Evolutionary conservation across 1,284 basidiomycete genomes (phyloP).

Genomic region (Cutaneotrichosporon sp.): DNA sequence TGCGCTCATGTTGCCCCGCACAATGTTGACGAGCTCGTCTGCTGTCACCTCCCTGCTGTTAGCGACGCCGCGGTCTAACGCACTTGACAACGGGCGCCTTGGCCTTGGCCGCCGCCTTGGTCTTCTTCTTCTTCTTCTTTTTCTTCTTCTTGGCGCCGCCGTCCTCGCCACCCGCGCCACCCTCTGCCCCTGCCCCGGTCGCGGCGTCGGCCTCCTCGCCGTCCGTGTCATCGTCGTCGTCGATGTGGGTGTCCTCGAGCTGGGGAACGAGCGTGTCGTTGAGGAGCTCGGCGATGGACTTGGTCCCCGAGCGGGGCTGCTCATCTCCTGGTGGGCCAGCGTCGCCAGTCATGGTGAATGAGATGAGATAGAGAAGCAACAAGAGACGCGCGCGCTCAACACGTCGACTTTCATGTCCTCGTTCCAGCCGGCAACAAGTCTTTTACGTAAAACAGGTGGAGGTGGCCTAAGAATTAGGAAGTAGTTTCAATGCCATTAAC

Average conservation of each 20-base stretch:
- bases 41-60: constrained; percentile 14
- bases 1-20: constrained; percentile 19
- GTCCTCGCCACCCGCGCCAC: constrained; percentile 28
- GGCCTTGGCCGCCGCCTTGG: constrained; percentile 47
- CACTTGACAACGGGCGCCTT: constrained; percentile 31
- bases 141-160: constrained; percentile 27
- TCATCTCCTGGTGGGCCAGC: not conserved
- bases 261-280: constrained; percentile 17
- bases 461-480: not conserved
- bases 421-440: too few relatives aligned
- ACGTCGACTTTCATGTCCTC: not conserved
- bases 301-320: not conserved
- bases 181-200: constrained; percentile 24
- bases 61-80: not conserved
- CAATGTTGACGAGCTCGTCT: constrained; percentile 16
- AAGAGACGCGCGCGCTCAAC: not conserved
- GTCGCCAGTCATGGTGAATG: constrained; percentile 4
- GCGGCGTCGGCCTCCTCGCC: constrained; percentile 18
- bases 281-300: constrained; percentile 4
- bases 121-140: constrained; percentile 34
- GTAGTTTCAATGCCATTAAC: not conserved
- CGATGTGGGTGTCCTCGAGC: constrained; percentile 13
- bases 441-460: not conserved
- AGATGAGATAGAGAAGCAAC: not conserved
- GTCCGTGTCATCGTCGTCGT: constrained; percentile 18